Evolutionary conservation across 148 eudicot genomes (phyloP).

Genomic region (Tetragonia tetragonoides): DNA sequence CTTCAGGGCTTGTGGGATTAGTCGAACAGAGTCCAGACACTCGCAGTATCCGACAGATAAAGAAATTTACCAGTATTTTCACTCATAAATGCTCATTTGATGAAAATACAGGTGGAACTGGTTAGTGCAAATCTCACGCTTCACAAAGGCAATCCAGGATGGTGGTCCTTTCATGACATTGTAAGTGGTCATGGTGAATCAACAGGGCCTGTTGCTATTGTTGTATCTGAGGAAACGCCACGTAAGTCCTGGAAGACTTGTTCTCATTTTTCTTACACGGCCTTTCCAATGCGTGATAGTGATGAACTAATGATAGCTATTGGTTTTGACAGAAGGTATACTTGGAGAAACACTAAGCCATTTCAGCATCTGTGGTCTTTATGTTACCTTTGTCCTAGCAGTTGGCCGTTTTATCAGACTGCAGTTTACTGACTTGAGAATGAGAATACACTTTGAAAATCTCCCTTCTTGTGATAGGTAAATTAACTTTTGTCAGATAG

Average conservation of each 20-base stretch:
- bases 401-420: constrained; percentile 16
- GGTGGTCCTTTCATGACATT: constrained; percentile 17
- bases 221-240: constrained; percentile 8
- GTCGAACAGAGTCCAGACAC: too few species aligned
- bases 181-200: background rate
- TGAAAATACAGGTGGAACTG: background rate
- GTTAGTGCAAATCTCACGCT: constrained; percentile 10
- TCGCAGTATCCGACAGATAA: too few species aligned
- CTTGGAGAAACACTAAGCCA: constrained; percentile 13
- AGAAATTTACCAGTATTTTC: background rate
- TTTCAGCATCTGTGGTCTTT: constrained; percentile 23
- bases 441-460: constrained; percentile 19
- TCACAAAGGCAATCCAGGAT: constrained; percentile 9
- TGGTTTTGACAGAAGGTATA: constrained; percentile 11
- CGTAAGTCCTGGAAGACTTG: constrained; percentile 1
- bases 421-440: constrained; percentile 13
- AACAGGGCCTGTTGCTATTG: constrained; percentile 9
- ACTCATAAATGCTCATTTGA: background rate
- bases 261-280: background rate
- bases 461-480: constrained; percentile 23
- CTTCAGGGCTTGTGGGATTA: too few species aligned
- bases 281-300: background rate
- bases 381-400: constrained; percentile 16
- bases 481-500: background rate
- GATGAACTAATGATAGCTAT: background rate